A percentile compares a stretch with the other conserved stretches of the same genome.
phyloP scores from a whole-genome alignment of 371 early-diverging fungal species.

The Saksenaea oblongispora region DNA sequence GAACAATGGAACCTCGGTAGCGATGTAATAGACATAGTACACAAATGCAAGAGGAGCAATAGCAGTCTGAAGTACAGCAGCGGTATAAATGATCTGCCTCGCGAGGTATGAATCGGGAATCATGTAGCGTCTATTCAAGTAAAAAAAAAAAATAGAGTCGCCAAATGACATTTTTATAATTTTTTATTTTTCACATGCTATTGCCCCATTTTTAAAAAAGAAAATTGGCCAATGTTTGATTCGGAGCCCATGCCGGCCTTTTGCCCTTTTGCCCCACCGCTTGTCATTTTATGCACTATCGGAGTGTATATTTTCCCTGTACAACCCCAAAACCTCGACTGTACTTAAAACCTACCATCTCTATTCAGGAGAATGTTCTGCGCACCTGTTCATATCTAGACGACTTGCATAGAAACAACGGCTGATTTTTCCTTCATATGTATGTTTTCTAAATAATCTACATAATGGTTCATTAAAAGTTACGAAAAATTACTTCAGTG shows the following conservation, averaged over 20 bases:
- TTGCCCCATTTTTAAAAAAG: not conserved
- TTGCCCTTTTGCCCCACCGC: not conserved
- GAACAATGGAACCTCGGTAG: conserved; percentile 41
- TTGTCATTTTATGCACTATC: not conserved
- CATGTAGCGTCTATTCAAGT: conserved; percentile 14
- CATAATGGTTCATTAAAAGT: too few species aligned
- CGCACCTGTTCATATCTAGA: not conserved
- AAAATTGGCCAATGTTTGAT: conserved; percentile 3
- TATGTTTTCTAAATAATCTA: too few species aligned
- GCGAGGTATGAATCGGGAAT: conserved; percentile 37
- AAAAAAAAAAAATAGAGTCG: not conserved
- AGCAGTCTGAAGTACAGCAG: conserved; percentile 43
- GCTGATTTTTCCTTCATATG: too few species aligned
- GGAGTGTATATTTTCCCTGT: not conserved
- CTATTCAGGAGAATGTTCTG: not conserved
- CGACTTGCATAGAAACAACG: not conserved
- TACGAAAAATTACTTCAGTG: too few species aligned
- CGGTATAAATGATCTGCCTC: conserved; percentile 28
- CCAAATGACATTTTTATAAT: not conserved
- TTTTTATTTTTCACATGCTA: conserved; percentile 4
- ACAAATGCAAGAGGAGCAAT: conserved; percentile 50
- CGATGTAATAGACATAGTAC: conserved; percentile 50
- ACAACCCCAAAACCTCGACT: not conserved
- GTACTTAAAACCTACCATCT: not conserved
- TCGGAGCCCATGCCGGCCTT: not conserved